Conservation (phyloP, 148 eudicot genomes). For the Cornus suecica region DNA sequence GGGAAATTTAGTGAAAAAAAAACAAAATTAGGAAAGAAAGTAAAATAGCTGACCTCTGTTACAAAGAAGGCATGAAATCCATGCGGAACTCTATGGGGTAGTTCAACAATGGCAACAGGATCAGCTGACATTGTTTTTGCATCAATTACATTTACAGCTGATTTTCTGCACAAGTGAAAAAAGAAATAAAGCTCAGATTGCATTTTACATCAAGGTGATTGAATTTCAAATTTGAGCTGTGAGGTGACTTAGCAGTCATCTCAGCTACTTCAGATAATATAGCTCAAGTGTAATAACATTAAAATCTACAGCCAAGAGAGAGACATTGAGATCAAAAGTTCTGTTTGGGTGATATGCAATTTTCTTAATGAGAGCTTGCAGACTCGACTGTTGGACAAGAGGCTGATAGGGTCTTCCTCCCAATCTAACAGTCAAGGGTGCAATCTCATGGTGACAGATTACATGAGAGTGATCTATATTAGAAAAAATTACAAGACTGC, state of each 20-base stretch:
- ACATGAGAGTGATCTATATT: too few relatives aligned
- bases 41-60: slow-evolving; percentile 59
- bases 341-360: too few relatives aligned
- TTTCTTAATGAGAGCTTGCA: too few relatives aligned
- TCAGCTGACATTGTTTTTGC: slow-evolving; percentile 93
- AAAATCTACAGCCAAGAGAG: too few relatives aligned
- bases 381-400: too few relatives aligned
- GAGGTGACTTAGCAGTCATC: not conserved
- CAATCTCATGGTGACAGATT: too few relatives aligned
- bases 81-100: slow-evolving; percentile 85
- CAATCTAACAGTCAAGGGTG: too few relatives aligned
- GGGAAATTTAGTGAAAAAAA: not conserved
- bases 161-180: slow-evolving; percentile 50
- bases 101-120: slow-evolving; percentile 85
- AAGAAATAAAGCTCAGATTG: not conserved
- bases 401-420: too few relatives aligned
- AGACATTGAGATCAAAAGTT: too few relatives aligned
- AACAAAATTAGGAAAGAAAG: not conserved
- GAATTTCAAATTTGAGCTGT: not conserved
- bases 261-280: not conserved
- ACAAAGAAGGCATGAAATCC: slow-evolving; percentile 98
- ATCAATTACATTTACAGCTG: slow-evolving; percentile 80
- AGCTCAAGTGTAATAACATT: too few relatives aligned
- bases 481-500: not conserved
- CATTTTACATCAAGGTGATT: slow-evolving; percentile 2